Percentiles rank a stretch among this genome's conserved stretches.
Conservation (phyloP, 1,139 yeast genomes). For the Zhuliangozyma blackwelliae region DNA sequence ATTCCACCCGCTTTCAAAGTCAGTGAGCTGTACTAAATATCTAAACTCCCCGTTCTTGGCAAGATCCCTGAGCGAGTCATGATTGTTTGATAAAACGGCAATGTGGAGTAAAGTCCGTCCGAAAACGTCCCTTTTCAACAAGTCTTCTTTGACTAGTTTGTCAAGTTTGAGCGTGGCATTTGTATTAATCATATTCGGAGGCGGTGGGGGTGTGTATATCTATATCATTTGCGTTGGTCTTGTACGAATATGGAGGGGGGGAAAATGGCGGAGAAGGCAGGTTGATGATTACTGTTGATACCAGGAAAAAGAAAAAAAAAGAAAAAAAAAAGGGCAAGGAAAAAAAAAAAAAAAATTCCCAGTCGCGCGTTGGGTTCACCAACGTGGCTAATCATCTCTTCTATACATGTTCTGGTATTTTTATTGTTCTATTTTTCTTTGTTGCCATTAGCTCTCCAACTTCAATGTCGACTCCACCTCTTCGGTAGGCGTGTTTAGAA, state of each 20-base stretch:
- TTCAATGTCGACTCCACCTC: too few relatives aligned
- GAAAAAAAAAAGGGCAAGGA: too few relatives aligned
- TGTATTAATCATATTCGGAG: not conserved
- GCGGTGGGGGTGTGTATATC: too few relatives aligned
- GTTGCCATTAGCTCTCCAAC: too few relatives aligned
- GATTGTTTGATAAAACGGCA: conserved; percentile 49
- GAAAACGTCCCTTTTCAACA: conserved; percentile 58
- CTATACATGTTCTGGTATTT: not conserved
- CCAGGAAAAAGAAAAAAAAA: too few relatives aligned
- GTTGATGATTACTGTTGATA: too few relatives aligned
- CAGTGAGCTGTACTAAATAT: conserved; percentile 40
- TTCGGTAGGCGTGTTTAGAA: too few relatives aligned
- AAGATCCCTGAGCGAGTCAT: conserved; percentile 42
- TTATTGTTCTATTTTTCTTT: too few relatives aligned
- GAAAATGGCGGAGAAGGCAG: too few relatives aligned
- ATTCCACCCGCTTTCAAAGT: conserved; percentile 81
- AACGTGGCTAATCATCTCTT: not conserved
- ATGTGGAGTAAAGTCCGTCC: conserved; percentile 70
- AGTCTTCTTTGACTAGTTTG: conserved; percentile 36
- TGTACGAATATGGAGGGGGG: not conserved
- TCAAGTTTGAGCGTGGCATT: conserved; percentile 8
- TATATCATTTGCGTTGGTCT: not conserved
- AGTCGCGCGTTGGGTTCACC: not conserved
- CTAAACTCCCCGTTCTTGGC: conserved; percentile 43
- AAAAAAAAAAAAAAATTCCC: not conserved